Percentiles rank a stretch among this genome's conserved stretches.
These are phyloP conservation scores for Royoungia palumana DNA, from an alignment of 768 basidiomycete species.

Conservation along the genomic window DNA sequence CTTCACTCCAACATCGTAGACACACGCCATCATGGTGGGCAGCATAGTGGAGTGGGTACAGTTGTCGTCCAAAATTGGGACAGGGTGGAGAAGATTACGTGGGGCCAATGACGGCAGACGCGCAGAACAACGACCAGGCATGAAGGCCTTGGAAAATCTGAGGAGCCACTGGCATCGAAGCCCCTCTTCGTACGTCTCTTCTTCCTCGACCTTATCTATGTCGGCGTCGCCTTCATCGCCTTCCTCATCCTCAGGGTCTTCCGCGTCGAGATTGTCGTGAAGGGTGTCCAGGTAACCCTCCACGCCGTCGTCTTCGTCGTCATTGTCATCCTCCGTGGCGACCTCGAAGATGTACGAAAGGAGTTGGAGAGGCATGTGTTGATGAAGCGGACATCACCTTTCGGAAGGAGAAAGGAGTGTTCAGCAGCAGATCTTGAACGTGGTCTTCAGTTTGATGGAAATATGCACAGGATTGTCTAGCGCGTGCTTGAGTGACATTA, in stretches of 20 bases:
- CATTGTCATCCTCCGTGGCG: conserved; percentile 40
- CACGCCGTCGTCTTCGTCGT: conserved; percentile 36
- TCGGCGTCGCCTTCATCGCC: not conserved
- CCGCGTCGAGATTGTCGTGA: conserved; percentile 33
- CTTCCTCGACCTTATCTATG: not conserved
- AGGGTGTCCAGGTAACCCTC: not conserved
- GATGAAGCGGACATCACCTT: conserved; percentile 41
- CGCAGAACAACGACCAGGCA: conserved; percentile 60
- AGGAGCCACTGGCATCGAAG: conserved; percentile 4
- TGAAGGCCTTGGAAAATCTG: conserved; percentile 16
- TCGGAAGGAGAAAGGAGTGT: conserved; percentile 50
- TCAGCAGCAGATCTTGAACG: conserved; percentile 28
- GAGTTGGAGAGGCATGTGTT: conserved; percentile 54
- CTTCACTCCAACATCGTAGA: conserved; percentile 50
- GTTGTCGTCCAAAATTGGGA: conserved; percentile 57
- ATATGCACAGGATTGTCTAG: no score
- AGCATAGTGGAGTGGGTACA: conserved; percentile 16
- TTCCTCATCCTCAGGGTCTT: conserved; percentile 24
- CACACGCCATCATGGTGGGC: conserved; percentile 43
- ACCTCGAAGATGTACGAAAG: conserved; percentile 53
- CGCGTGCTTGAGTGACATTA: no score
- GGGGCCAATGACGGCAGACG: conserved; percentile 60
- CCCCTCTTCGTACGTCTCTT: not conserved
- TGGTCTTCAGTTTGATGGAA: not conserved
- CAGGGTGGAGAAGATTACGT: conserved; percentile 48